phyloP scores from a whole-genome alignment of 257 asterid genomes.

The Scutellaria galericulata region DNA sequence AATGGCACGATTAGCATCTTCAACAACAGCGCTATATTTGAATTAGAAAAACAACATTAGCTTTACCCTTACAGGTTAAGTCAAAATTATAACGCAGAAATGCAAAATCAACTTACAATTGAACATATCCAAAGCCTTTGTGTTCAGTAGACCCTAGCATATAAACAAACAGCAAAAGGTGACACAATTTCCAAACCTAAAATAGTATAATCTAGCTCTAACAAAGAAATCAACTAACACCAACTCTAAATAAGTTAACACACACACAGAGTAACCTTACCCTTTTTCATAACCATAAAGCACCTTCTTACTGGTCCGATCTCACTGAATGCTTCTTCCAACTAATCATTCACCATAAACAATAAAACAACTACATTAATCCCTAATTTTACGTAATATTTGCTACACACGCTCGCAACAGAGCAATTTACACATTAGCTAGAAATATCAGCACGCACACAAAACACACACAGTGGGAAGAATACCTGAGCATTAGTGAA shows the following conservation, averaged over 20 bases:
- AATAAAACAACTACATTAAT: conserved; percentile 22
- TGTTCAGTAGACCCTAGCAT: conserved; percentile 78
- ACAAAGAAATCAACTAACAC: background rate
- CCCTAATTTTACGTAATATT: background rate
- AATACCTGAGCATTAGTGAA: conserved; percentile 70
- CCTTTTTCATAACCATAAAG: conserved; percentile 84
- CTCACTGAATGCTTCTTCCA: conserved; percentile 91
- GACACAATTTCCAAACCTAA: background rate
- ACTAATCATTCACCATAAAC: conserved; percentile 43
- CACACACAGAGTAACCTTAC: conserved; percentile 41
- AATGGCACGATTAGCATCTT: conserved; percentile 81
- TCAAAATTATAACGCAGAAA: conserved; percentile 1
- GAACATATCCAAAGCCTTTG: conserved; percentile 94
- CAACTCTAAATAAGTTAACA: background rate
- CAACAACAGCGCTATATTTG: conserved; percentile 69
- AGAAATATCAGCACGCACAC: background rate
- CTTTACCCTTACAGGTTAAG: background rate
- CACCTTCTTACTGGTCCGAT: conserved; percentile 94
- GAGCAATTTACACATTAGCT: background rate
- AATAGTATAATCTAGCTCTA: too few species aligned
- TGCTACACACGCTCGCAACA: background rate
- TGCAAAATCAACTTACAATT: conserved; percentile 65
- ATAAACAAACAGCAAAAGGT: conserved; percentile 27
- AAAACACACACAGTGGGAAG: conserved; percentile 20
- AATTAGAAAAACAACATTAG: conserved; percentile 31